These are phyloP conservation scores for Phascolomyces articulosus DNA, from an alignment of 371 early-diverging fungal species.

Conservation along the genomic window DNA sequence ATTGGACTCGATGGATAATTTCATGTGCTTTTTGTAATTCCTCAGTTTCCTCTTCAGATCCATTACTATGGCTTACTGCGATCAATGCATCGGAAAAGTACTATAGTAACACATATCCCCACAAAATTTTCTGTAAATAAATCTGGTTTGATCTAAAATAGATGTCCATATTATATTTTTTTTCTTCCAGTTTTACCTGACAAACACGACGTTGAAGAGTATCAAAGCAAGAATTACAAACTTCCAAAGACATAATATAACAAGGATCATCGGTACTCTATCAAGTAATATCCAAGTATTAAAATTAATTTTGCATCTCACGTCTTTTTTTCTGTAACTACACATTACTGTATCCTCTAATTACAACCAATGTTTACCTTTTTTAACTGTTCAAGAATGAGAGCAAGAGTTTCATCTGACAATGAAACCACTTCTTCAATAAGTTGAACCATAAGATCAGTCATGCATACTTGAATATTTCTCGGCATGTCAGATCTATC, in stretches of 20 bases:
- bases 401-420: slow-evolving; percentile 79
- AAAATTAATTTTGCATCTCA: too few relatives aligned
- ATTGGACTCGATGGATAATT: slow-evolving; percentile 80
- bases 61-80: slow-evolving; percentile 51
- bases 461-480: slow-evolving; percentile 78
- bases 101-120: slow-evolving; percentile 34
- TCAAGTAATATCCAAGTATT: too few relatives aligned
- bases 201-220: slow-evolving; percentile 88
- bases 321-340: not conserved
- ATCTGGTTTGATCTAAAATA: too few relatives aligned
- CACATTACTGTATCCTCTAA: not conserved
- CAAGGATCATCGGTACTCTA: slow-evolving; percentile 58
- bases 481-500: slow-evolving; percentile 71
- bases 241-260: slow-evolving; percentile 79
- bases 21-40: slow-evolving; percentile 76
- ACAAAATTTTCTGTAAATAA: too few relatives aligned
- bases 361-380: slow-evolving; percentile 36
- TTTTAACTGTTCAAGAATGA: slow-evolving; percentile 79
- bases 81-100: slow-evolving; percentile 80
- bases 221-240: slow-evolving; percentile 77
- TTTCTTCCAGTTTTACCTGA: slow-evolving; percentile 67
- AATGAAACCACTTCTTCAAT: slow-evolving; percentile 75
- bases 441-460: slow-evolving; percentile 83
- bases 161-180: not conserved
- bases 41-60: slow-evolving; percentile 53